Evolutionary conservation across 768 basidiomycete genomes (phyloP).

Genomic region (Mycena vulgaris): DNA sequence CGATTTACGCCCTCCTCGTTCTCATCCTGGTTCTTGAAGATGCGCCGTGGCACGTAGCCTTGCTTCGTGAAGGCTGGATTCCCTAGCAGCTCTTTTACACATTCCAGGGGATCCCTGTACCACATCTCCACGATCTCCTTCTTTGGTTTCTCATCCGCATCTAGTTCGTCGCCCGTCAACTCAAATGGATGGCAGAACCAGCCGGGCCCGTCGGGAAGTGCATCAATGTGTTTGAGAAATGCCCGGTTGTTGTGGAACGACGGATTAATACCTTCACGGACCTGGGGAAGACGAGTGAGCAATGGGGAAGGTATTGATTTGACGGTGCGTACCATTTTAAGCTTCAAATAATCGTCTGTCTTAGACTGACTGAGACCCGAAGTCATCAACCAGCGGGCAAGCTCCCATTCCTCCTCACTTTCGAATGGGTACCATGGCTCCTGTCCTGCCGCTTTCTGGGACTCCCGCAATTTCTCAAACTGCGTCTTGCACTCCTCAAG

Average conservation of each 20-base stretch:
- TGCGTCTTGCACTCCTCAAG: slow-evolving; percentile 20
- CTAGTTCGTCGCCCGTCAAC: slow-evolving; percentile 38
- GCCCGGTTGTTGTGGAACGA: slow-evolving; percentile 26
- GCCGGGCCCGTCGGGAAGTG: slow-evolving; percentile 36
- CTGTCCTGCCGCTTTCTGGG: slow-evolving; percentile 28
- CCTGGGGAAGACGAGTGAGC: neutral
- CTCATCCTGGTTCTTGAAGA: slow-evolving; percentile 18
- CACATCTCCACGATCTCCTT: slow-evolving; percentile 44
- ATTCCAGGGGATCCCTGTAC: slow-evolving; percentile 43
- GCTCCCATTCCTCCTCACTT: slow-evolving; percentile 48
- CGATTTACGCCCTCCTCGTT: slow-evolving; percentile 6
- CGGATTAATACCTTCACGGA: slow-evolving; percentile 12
- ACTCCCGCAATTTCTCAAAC: slow-evolving; percentile 31
- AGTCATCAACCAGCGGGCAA: slow-evolving; percentile 50
- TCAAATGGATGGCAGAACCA: slow-evolving; percentile 43
- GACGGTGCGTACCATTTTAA: slow-evolving; percentile 27
- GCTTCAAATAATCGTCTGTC: slow-evolving; percentile 48
- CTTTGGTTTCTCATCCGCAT: slow-evolving; percentile 13
- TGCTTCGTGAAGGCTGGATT: slow-evolving; percentile 46
- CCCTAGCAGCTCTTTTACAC: slow-evolving; percentile 41
- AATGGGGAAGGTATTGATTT: neutral
- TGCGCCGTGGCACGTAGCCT: slow-evolving; percentile 42
- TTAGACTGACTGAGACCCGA: slow-evolving; percentile 43
- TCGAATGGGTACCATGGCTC: slow-evolving; percentile 46
- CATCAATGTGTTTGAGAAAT: slow-evolving; percentile 43